Evolutionary conservation across 2,329 filamentous ascomycete genomes (phyloP), one percentile per base, ranked within the genome.

Genomic region (Dothideomycetes sp.): DNA sequence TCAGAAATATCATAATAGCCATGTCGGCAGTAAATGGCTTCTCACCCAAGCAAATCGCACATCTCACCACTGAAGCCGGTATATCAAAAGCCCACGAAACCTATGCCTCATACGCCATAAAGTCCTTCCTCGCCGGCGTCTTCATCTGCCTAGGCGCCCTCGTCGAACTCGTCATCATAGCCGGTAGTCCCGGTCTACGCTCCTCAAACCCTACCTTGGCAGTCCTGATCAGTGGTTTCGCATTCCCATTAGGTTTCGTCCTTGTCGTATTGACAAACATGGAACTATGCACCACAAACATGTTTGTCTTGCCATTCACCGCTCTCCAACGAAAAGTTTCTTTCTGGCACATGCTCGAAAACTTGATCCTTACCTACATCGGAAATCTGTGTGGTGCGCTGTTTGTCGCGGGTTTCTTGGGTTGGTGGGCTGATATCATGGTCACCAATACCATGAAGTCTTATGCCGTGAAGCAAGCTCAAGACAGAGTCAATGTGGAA

Each of bases 111-210:
- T 53, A 53, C 30, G 47, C 43, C 36, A 51, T 62, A 45, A 59
- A 62, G 41, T 58, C 58, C 13, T 46, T 53, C 7, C 49, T 54
- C 2, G 54, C 50, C 9, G 53, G 51, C 23, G 50, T 58, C 28
- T 59, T 59, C 16, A 55, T 60, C 10, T 59, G 61, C 34, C 53
- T 56, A 11, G 56, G 55, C 11, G 57, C 53, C 5, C 59, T 58
- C 31, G 58, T 55, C 34, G 49, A 55, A 15, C 53, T 62, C 46
- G 53, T 58, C 13, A 52, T 58, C n/a, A 52, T 51, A 3, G 51
- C 51, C 2, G 51, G 53, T 11, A 54, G 61, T 35, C 48, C 56
- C 6, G 41, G 47, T 25, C 43, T 51, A 3, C 45, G 47, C 1
- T 7, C 20, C 3, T 47, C 42, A 27, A 51, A 51, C 17, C 46